phyloP scores from a whole-genome alignment of 768 basidiomycete species.

The Pulveroboletus sp. region DNA sequence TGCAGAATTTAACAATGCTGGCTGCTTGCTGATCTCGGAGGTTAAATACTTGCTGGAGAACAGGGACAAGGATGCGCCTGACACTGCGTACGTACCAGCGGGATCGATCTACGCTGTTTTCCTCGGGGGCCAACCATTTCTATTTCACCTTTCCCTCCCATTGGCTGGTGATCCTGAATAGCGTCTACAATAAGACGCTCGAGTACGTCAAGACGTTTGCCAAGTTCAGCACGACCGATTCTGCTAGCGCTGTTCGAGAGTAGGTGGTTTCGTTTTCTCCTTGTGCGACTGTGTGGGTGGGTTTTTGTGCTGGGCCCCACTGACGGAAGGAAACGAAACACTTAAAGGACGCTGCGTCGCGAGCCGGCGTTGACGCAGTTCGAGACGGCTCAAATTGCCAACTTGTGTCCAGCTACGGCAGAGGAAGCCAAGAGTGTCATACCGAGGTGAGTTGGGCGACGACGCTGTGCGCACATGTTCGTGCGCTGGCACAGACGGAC shows the following conservation, averaged over 20 bases:
- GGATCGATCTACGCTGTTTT: neutral
- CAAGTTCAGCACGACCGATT: slow-evolving; percentile 83
- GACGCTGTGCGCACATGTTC: neutral
- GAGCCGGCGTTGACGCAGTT: slow-evolving; percentile 82
- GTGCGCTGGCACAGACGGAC: too few species aligned
- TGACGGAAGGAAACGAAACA: slow-evolving; percentile 24
- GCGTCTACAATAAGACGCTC: slow-evolving; percentile 89
- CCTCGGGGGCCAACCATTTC: neutral
- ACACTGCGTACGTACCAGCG: slow-evolving; percentile 59
- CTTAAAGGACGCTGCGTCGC: slow-evolving; percentile 57
- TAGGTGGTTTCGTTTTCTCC: slow-evolving; percentile 33
- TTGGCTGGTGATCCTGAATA: slow-evolving; percentile 23
- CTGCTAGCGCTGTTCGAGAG: slow-evolving; percentile 84
- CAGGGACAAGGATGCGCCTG: slow-evolving; percentile 81
- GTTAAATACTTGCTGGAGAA: slow-evolving; percentile 88
- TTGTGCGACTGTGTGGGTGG: neutral
- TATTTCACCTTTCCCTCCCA: neutral
- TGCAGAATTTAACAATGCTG: slow-evolving; percentile 86
- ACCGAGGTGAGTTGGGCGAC: slow-evolving; percentile 57
- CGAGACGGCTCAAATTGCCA: slow-evolving; percentile 90
- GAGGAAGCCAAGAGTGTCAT: slow-evolving; percentile 92
- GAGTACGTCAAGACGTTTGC: slow-evolving; percentile 91
- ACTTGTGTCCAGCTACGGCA: slow-evolving; percentile 79
- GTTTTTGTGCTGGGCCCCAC: neutral
- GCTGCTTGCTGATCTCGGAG: slow-evolving; percentile 87